These are phyloP conservation scores for Trichosporon inkin DNA, from an alignment of 1,284 basidiomycete genomes.

Conservation along the genomic window DNA sequence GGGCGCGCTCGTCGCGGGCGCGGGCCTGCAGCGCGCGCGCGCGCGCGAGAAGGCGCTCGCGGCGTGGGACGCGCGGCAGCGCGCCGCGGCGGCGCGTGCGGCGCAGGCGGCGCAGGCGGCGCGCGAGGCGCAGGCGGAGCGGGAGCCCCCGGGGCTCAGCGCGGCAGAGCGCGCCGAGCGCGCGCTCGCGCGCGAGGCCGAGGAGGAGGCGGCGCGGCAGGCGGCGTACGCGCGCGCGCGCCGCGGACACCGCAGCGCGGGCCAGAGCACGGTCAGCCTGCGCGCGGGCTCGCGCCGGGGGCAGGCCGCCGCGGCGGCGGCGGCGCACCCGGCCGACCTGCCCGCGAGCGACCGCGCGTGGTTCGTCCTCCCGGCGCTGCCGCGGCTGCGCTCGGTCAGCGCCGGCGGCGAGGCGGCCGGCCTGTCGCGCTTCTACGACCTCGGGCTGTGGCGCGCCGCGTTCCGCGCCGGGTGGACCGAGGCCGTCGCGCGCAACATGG, in stretches of 20 bases:
- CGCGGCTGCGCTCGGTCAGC: constrained; percentile 41
- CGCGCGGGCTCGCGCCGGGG: constrained; percentile 37
- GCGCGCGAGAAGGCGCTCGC: constrained; percentile 46
- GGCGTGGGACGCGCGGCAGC: constrained; percentile 40
- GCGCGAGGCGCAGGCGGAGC: constrained; percentile 9
- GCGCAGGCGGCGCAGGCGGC: constrained; percentile 8
- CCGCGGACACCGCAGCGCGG: constrained; percentile 45
- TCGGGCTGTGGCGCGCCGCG: constrained; percentile 43
- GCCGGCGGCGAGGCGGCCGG: constrained; percentile 48
- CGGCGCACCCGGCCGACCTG: constrained; percentile 25
- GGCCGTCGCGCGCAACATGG: constrained; percentile 39
- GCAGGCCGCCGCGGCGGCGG: constrained; percentile 11
- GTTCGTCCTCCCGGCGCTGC: constrained; percentile 48
- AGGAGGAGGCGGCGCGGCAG: constrained; percentile 24
- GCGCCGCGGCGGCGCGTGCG: constrained; percentile 29
- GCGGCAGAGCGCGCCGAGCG: constrained; percentile 1
- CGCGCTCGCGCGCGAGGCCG: constrained; percentile 17
- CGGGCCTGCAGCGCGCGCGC: constrained; percentile 43
- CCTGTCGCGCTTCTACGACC: constrained; percentile 28
- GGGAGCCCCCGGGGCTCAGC: constrained; percentile 4
- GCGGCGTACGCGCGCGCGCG: constrained; percentile 37
- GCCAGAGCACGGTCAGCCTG: constrained; percentile 44
- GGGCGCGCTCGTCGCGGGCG: constrained; percentile 39
- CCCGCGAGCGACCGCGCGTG: constrained; percentile 39
- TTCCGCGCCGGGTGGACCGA: constrained; percentile 49